phyloP scores from a whole-genome alignment of 371 early-diverging fungal species.

The Mucor saturninus region DNA sequence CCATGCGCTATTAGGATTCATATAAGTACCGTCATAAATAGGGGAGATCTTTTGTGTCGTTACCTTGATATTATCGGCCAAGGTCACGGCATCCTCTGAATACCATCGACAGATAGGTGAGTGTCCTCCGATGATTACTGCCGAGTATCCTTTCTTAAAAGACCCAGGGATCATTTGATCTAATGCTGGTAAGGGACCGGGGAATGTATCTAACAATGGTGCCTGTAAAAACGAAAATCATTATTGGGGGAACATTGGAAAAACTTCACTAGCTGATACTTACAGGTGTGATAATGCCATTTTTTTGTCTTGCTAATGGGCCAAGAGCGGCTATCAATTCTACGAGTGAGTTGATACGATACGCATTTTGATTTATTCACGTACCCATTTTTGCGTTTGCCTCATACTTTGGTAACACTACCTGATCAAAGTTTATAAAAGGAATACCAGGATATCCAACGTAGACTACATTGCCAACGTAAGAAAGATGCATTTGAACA shows the following conservation, averaged over 20 bases:
- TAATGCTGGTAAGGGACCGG: not conserved
- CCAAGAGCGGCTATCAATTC: conserved; percentile 39
- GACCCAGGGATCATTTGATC: conserved; percentile 8
- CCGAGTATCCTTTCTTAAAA: conserved; percentile 13
- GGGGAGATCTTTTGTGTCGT: not conserved
- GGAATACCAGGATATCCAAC: conserved; percentile 50
- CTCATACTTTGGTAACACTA: conserved; percentile 48
- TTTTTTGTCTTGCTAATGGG: conserved; percentile 50
- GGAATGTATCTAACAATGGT: conserved; percentile 26
- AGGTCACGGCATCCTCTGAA: conserved; percentile 43
- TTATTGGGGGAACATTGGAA: not conserved
- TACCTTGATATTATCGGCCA: conserved; percentile 48
- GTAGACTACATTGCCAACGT: conserved; percentile 30
- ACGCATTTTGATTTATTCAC: not conserved
- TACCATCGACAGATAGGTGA: conserved; percentile 51
- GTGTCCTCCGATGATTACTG: conserved; percentile 47
- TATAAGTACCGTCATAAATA: not conserved
- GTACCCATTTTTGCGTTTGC: conserved; percentile 50
- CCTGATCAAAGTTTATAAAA: conserved; percentile 52
- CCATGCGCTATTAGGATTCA: conserved; percentile 37
- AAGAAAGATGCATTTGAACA: not conserved
- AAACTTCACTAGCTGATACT: conserved; percentile 1
- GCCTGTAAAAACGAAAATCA: conserved; percentile 7
- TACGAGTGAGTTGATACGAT: not conserved
- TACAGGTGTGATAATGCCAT: conserved; percentile 44